A percentile compares a stretch with the other conserved stretches of the same genome.
Evolutionary conservation across 106 monocot genomes (phyloP).

Genomic region (Phalaenopsis aphrodite): DNA sequence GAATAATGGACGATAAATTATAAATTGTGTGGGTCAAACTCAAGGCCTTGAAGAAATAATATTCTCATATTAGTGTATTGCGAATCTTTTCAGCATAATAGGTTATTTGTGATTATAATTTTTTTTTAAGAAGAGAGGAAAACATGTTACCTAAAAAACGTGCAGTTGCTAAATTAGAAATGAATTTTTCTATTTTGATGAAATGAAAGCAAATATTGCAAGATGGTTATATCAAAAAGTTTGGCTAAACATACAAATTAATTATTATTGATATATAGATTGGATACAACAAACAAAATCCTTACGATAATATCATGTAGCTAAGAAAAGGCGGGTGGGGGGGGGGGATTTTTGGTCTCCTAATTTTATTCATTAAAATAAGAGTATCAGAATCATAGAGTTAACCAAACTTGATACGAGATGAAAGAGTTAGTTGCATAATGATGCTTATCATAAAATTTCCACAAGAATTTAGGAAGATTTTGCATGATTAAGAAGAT

Average conservation of each 20-base stretch:
- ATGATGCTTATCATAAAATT: too few relatives aligned
- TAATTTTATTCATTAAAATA: background rate
- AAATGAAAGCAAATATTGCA: background rate
- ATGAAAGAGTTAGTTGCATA: too few relatives aligned
- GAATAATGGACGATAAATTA: too few relatives aligned
- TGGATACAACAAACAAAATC: background rate
- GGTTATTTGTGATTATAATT: background rate
- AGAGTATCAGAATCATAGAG: too few relatives aligned
- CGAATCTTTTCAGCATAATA: too few relatives aligned
- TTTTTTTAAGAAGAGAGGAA: background rate
- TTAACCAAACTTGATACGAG: too few relatives aligned
- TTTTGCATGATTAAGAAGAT: background rate
- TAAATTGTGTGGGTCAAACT: too few relatives aligned
- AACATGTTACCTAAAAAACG: background rate
- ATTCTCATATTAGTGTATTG: too few relatives aligned
- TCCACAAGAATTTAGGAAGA: background rate
- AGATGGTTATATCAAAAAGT: background rate
- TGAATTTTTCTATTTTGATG: too few relatives aligned
- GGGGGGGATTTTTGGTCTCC: background rate
- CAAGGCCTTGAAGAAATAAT: too few relatives aligned
- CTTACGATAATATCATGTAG: background rate
- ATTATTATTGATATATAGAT: background rate
- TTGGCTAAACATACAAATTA: background rate
- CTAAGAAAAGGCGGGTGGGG: background rate
- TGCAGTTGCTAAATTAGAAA: too few relatives aligned